Evolutionary conservation across 495 filamentous ascomycete species (phyloP).

Genomic region (Talaromyces ruber): DNA sequence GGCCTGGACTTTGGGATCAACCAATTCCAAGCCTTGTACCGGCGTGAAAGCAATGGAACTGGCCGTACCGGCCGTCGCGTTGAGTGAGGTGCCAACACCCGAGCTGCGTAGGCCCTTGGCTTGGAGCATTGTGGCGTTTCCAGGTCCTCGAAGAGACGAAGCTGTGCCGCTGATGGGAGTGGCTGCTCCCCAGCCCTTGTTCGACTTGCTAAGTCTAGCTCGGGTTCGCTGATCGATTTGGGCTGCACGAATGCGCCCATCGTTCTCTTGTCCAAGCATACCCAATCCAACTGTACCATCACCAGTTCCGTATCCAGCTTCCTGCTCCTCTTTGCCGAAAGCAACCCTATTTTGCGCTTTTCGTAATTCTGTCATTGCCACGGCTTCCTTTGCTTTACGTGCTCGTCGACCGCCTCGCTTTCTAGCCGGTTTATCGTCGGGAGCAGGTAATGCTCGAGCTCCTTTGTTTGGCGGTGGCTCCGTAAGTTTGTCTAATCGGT

Average conservation of each 20-base stretch:
- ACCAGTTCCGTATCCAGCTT: conserved; percentile 85
- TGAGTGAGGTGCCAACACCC: conserved; percentile 63
- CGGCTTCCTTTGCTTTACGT: conserved; percentile 92
- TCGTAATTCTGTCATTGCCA: conserved; percentile 92
- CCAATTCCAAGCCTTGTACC: conserved; percentile 88
- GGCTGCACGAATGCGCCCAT: conserved; percentile 74
- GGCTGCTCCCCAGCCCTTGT: conserved; percentile 85
- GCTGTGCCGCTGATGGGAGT: conserved; percentile 56
- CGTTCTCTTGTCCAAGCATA: conserved; percentile 86
- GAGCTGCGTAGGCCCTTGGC: conserved; percentile 65
- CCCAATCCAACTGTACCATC: conserved; percentile 83
- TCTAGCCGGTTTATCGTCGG: conserved; percentile 88
- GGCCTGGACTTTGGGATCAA: conserved; percentile 84
- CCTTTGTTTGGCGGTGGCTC: conserved; percentile 92
- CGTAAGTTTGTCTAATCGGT: conserved; percentile 87
- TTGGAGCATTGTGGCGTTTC: conserved; percentile 57
- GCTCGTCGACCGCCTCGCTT: conserved; percentile 91
- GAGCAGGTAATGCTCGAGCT: conserved; percentile 78
- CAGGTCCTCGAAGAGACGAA: conserved; percentile 64
- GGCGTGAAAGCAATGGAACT: conserved; percentile 89
- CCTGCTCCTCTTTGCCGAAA: conserved; percentile 92
- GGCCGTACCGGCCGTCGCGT: conserved; percentile 58
- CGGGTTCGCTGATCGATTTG: conserved; percentile 91
- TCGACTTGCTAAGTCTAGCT: conserved; percentile 88
- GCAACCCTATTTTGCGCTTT: conserved; percentile 96